These are phyloP conservation scores for Agrocybe praecox DNA, from an alignment of 768 basidiomycete genomes.

Conservation along the genomic window DNA sequence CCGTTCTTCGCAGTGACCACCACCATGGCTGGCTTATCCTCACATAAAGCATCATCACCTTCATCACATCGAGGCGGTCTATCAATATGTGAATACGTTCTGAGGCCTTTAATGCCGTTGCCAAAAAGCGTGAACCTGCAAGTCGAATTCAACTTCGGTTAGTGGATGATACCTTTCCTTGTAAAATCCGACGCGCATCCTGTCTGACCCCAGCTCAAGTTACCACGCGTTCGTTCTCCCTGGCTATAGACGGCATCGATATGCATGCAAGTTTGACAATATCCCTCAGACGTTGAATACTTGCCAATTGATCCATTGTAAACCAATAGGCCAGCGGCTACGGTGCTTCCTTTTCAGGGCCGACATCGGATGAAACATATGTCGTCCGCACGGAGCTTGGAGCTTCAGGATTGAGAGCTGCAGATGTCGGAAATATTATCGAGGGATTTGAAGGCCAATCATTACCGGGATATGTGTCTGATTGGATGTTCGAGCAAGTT, in stretches of 20 bases:
- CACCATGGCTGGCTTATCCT: background rate
- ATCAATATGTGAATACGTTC: background rate
- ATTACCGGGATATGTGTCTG: background rate
- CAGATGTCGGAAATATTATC: background rate
- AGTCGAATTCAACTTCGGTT: background rate
- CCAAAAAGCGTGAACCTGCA: background rate
- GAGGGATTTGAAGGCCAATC: background rate
- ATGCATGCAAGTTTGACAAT: background rate
- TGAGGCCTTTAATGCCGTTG: background rate
- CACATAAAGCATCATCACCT: background rate
- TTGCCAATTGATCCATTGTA: background rate
- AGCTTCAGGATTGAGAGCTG: background rate
- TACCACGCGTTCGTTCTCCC: background rate
- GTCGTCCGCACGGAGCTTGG: background rate
- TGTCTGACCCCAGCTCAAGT: background rate
- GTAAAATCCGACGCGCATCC: background rate
- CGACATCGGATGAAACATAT: background rate
- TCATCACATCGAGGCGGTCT: background rate
- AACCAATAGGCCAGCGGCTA: background rate
- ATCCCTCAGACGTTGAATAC: no score
- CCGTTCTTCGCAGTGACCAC: background rate
- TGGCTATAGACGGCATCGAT: background rate
- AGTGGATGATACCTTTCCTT: background rate
- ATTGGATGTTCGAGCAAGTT: background rate
- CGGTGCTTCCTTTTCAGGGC: background rate